Base-by-base conservation (phyloP, 768 basidiomycete species). In the Tricholoma hemisulphureum region DNA sequence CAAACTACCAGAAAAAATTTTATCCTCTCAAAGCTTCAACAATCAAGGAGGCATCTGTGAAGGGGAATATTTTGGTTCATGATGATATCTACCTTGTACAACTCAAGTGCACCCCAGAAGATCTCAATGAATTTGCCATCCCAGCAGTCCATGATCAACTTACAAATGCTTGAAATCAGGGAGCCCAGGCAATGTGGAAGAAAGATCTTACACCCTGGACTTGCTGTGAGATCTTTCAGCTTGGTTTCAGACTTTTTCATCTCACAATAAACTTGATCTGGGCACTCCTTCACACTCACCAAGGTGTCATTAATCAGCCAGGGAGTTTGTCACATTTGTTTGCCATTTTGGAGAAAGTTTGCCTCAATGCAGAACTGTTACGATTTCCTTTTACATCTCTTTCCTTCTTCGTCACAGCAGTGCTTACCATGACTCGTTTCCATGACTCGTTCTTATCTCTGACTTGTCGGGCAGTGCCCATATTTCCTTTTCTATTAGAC, bases 221-320 rank as follows among this genome's bases (percentile, higher is more conserved):
- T 10, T 62, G 62, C 10, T 59, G 61, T 6, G 58, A 69, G 46
- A 34, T 63, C 10, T 64, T 70, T 29, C 65, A 67, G 31, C 61
- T 71, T 8, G 68, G 61, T 0, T 64, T 69, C 35, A 69, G 74
- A 0, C 56, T 72, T 0, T 76, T 77, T 53, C 74, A 77, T 54
- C 63, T 73, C 0, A 56, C 59, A n/a, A 63, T 75, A 55, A 77
- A 75, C 43, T 61, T 75, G 1, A 60, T 73, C 20, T 75, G 74
- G 71, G 65, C 60, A 0, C 45, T 75, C 9, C 62, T 73, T 0
- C 52, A 68, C 11, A 51, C 51, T 10, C 73, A 77, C 56, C 60
- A 68, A 32, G 73, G 74, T 3, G 58, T 67, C 0, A n/a, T 63
- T 3, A 35, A 46, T 1, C 55, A 69, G 13, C 2, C 59, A 1